phyloP scores from a whole-genome alignment of 495 filamentous ascomycete species.

The Aspergillus egyptiacus region DNA sequence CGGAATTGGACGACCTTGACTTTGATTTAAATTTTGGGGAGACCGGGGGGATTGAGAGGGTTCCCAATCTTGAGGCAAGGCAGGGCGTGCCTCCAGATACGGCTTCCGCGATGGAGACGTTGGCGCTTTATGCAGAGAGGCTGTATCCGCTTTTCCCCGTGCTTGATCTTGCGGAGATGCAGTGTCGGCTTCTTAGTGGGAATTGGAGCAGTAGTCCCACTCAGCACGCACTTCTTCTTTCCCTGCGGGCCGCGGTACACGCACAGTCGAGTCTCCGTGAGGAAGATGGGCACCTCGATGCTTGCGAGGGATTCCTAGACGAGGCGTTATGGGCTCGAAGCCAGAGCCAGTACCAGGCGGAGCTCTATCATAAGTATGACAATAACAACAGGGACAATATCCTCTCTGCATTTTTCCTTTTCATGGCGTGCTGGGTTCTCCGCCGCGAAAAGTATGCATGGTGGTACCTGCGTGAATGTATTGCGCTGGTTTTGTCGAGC shows the following conservation, averaged over 20 bases:
- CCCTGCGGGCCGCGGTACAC: neutral
- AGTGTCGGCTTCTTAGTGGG: neutral
- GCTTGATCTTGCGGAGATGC: neutral
- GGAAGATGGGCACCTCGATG: neutral
- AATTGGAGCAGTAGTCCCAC: neutral
- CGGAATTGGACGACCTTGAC: neutral
- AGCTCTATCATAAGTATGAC: no score
- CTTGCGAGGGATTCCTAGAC: neutral
- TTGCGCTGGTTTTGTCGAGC: neutral
- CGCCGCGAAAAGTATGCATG: neutral
- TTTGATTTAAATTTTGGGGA: neutral
- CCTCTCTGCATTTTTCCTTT: constrained; percentile 3
- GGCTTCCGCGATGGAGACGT: neutral
- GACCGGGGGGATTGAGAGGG: no score
- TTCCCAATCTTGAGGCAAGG: no score
- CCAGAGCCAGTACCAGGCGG: neutral
- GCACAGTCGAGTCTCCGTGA: neutral
- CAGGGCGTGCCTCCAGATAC: no score
- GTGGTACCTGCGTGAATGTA: constrained; percentile 6
- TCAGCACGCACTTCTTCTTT: neutral
- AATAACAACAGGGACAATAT: neutral
- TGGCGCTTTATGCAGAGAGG: neutral
- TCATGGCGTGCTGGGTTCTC: constrained; percentile 3
- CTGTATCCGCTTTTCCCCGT: constrained; percentile 1
- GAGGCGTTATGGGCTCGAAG: neutral